Base-by-base conservation (phyloP, 2,329 filamentous ascomycete genomes). In the Aspergillus niger region DNA sequence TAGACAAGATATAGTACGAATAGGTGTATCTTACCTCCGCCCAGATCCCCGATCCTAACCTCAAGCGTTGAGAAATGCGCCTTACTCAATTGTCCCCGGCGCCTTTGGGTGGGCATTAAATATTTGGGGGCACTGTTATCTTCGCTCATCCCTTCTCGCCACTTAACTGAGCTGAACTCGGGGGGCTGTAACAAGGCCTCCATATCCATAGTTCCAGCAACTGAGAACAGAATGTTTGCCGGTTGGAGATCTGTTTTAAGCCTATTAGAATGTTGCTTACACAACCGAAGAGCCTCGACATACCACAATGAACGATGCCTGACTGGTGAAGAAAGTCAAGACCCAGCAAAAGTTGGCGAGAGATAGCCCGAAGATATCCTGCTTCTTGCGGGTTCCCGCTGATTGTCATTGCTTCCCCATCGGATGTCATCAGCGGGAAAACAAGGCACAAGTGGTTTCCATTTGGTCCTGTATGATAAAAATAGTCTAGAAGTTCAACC, bases 381-480 rank as follows among this genome's bases (percentile, higher is more conserved):
- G 59, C 15, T 11, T 62, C 28, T 53, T 51, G 65, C 22, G 65
- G 60, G 7, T 53, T 63, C 57, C 52, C 48, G 10, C 20, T 49
- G 48, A 63, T 15, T 38, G 60, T 69, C 61, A 68, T 66, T 55
- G 30, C 58, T 54, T 65, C 30, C 41, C 69, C 63, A 57, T 70
- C 66, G 15, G 63, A 70, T 41, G 69, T 44, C 65, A 69, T 71
- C 8, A 66, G 55, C 8, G 66, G 69, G 30, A 72, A 60, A 47
- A 70, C 64, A 41, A 71, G 65, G 60, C 69, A 71, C 44, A 68
- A 49, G 38, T 69, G 63, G 24, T 58, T 59, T 39, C 67, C 65
- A 55, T 70, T 69, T n/a, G 69, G 66, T 3, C 65, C 67, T 50
- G 62, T 28, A 47, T 68, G 66, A 36, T 69, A 54, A 59, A 71